Conservation (phyloP, 1,284 basidiomycete species). For the Microbotryum intermedium region DNA sequence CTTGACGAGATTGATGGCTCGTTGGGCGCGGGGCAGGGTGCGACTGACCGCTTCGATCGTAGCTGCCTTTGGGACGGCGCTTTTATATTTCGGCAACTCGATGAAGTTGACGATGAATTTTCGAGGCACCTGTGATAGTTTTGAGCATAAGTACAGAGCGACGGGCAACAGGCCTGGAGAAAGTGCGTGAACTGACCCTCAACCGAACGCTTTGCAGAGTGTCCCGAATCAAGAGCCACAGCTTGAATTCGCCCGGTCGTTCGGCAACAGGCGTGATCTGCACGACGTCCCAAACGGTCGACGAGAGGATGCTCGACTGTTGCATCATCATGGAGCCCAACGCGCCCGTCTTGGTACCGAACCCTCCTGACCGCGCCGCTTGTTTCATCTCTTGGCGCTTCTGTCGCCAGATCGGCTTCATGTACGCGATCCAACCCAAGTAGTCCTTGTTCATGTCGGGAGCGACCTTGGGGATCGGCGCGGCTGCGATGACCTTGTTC, state of each 20-base stretch:
- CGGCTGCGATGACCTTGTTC: slow-evolving; percentile 32
- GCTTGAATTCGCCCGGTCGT: slow-evolving; percentile 70
- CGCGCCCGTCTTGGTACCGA: slow-evolving; percentile 21
- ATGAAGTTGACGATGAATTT: slow-evolving; percentile 27
- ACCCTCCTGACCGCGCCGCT: slow-evolving; percentile 32
- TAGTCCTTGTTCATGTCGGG: slow-evolving; percentile 50
- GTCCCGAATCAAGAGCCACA: slow-evolving; percentile 82
- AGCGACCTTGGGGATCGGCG: slow-evolving; percentile 33
- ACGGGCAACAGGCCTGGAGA: slow-evolving; percentile 9
- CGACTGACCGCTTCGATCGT: slow-evolving; percentile 63
- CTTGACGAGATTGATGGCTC: slow-evolving; percentile 72
- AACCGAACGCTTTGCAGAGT: slow-evolving; percentile 71
- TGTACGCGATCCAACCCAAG: slow-evolving; percentile 66
- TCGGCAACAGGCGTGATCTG: slow-evolving; percentile 59
- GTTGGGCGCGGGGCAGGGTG: slow-evolving; percentile 70
- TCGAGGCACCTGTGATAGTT: neutral
- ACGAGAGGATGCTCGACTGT: slow-evolving; percentile 54
- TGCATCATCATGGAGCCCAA: slow-evolving; percentile 65
- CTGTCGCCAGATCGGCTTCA: slow-evolving; percentile 71
- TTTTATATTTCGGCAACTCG: slow-evolving; percentile 46
- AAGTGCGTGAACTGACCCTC: slow-evolving; percentile 47
- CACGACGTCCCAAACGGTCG: slow-evolving; percentile 81
- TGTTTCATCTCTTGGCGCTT: slow-evolving; percentile 47
- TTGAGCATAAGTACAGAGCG: slow-evolving; percentile 7
- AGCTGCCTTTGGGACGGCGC: slow-evolving; percentile 61